Base-by-base conservation (phyloP, 345 rosid genomes). In the Lumnitzera racemosa region DNA sequence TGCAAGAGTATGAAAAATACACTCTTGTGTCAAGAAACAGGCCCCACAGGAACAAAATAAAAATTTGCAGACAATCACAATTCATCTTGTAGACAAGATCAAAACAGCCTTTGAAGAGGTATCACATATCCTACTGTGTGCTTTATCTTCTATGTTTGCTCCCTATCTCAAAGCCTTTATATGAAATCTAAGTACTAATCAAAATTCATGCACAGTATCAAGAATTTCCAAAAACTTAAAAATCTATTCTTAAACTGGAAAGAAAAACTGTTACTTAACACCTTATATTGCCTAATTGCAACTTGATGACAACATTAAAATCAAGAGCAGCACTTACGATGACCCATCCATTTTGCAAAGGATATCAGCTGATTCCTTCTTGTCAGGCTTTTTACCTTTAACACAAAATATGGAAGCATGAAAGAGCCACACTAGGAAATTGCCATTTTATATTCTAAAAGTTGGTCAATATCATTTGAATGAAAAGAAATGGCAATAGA, bases 311-410 rank as follows among this genome's bases (percentile, higher is more conserved):
- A 57, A 56, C 47, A 57, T 48, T 64, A 55, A 47, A 54, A 61
- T 24, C 25, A 66, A 15, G 53, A 52, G 46, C 51, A 49, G 59
- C 61, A 83, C 98, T 73, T 87, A 91, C 98, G 98, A 83, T 64
- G 98, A 79, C 67, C 95, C 95, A 68, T 91, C 98, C 81, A 81
- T 61, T 74, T 79, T 85, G 70, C 95, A 81, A 53, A 81, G 85
- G 76, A 74, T 70, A 65, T 86, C 95, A 41, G 91, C 91, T 43
- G 87, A 70, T 72, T 89, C 98, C 75, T 86, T 91, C 86, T 83
- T 86, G 75, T 91, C 96, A 25, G 70, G 70, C 77, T 78, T 83
- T 69, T 85, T 89, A 74, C 95, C 98, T 91, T 72, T 69, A 78
- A 64, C 65, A 69, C 53, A 51, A 73, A 20, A 55, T 46, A n/a